phyloP scores from a whole-genome alignment of 2,329 filamentous ascomycete genomes.

The Trichoderma sp. region DNA sequence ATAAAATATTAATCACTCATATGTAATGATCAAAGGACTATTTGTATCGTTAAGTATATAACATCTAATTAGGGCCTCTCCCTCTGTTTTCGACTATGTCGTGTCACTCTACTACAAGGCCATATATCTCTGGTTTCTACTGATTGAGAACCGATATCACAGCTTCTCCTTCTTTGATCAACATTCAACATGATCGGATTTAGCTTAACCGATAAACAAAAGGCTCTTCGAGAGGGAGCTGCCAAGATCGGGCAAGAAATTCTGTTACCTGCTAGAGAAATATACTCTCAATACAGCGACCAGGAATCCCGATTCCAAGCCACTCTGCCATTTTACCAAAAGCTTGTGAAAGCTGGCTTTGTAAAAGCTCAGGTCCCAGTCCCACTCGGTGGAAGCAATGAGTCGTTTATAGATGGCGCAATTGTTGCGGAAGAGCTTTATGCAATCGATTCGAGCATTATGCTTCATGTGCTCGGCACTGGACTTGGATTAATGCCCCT shows the following conservation, averaged over 20 bases:
- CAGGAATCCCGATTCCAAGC: slow-evolving; percentile 6
- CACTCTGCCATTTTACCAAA: neutral
- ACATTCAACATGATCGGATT: neutral
- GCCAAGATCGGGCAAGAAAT: neutral
- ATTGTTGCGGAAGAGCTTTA: slow-evolving; percentile 5
- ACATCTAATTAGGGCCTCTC: neutral
- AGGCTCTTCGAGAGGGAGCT: neutral
- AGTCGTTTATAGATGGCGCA: slow-evolving; percentile 3
- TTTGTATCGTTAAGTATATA: neutral
- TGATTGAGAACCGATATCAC: neutral
- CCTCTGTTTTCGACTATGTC: neutral
- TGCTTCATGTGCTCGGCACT: slow-evolving; percentile 5
- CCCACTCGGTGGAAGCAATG: neutral
- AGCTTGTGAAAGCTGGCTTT: neutral
- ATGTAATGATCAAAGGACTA: neutral
- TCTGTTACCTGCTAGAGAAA: neutral
- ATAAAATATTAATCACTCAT: neutral
- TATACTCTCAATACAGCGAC: slow-evolving; percentile 2
- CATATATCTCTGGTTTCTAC: neutral
- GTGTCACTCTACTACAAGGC: neutral
- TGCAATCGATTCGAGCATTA: slow-evolving; percentile 1
- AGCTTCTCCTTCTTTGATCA: neutral
- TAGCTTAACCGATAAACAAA: neutral
- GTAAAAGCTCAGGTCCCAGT: neutral
- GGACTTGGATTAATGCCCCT: neutral